Evolutionary conservation across 2,329 filamentous ascomycete genomes (phyloP).

Genomic region (Trichoderma aggressivum): DNA sequence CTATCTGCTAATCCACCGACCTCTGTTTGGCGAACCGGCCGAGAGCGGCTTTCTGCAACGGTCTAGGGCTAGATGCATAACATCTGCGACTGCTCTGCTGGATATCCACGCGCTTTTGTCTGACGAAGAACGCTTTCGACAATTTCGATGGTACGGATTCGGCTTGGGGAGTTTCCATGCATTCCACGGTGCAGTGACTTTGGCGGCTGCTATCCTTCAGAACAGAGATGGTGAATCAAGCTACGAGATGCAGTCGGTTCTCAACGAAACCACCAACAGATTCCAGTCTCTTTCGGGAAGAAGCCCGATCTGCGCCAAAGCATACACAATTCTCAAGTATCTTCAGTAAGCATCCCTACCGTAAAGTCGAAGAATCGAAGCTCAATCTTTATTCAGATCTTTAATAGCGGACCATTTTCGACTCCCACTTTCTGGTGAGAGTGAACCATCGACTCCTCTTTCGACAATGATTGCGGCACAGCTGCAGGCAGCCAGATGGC

Average conservation of each 20-base stretch:
- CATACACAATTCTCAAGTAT: neutral
- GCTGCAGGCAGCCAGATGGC: neutral
- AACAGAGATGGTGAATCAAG: neutral
- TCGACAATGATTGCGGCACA: neutral
- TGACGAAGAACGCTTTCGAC: neutral
- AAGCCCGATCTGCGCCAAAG: neutral
- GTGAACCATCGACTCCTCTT: neutral
- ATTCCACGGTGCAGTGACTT: neutral
- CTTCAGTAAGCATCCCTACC: neutral
- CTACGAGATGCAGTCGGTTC: neutral
- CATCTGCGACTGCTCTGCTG: neutral
- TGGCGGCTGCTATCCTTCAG: neutral
- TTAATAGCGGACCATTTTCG: neutral
- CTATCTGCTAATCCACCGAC: neutral
- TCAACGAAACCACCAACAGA: neutral
- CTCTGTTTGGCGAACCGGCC: neutral
- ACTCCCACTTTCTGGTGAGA: neutral
- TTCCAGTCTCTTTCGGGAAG: neutral
- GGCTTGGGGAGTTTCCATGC: neutral
- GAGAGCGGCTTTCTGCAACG: neutral
- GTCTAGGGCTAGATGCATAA: neutral
- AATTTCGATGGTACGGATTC: neutral
- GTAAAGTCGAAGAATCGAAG: neutral
- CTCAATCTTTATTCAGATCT: neutral
- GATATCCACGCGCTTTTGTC: neutral